Evolutionary conservation across 805 yeast genomes (phyloP).

Genomic region (Saccharomycopsis microspora): DNA sequence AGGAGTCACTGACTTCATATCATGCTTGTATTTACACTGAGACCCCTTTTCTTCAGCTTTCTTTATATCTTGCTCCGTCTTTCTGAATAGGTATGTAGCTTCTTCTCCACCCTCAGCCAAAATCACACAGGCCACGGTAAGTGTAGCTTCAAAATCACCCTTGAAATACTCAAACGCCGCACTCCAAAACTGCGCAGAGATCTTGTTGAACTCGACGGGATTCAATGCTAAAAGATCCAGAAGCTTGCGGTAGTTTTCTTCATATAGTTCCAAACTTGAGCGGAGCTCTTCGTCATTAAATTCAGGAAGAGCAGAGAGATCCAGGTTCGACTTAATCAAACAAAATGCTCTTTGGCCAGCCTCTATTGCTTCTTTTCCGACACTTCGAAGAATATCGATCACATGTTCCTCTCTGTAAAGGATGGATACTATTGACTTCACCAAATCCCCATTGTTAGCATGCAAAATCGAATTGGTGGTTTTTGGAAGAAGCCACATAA

Average conservation of each 20-base stretch:
- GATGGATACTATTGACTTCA: neutral
- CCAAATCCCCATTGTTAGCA: slow-evolving; percentile 1
- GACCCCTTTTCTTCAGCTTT: neutral
- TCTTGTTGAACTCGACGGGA: neutral
- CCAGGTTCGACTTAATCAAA: no score
- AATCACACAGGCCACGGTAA: neutral
- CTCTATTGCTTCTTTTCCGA: no score
- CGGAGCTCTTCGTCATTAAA: neutral
- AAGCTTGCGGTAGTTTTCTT: no score
- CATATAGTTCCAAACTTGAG: no score
- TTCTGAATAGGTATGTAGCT: neutral
- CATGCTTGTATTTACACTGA: neutral
- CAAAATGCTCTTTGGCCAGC: no score
- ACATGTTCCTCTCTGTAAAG: neutral
- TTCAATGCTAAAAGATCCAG: neutral
- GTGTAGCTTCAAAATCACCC: slow-evolving; percentile 3
- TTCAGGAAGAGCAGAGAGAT: no score
- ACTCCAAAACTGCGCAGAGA: neutral
- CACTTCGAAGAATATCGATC: neutral
- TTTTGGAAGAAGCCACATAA: neutral
- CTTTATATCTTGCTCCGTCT: neutral
- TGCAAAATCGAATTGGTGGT: neutral
- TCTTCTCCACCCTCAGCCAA: neutral
- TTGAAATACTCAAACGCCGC: slow-evolving; percentile 12
- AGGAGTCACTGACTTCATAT: no score